These are phyloP conservation scores for Lachancea kluyveri DNA, from an alignment of 805 yeast species.

Conservation along the genomic window DNA sequence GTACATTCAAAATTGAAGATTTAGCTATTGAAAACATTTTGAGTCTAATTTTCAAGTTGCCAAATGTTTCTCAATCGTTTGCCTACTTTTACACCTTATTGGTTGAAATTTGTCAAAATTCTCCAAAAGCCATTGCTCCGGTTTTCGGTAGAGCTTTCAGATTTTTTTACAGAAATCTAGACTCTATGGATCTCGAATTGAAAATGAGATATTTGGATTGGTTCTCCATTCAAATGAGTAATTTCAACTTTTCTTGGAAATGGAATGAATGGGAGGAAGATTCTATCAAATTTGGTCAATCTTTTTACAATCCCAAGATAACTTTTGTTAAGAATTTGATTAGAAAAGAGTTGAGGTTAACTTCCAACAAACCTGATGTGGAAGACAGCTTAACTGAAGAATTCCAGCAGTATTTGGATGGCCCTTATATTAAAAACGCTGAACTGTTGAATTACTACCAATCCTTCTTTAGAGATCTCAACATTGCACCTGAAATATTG, in stretches of 20 bases:
- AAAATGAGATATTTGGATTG: conserved; percentile 73
- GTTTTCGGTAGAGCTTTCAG: conserved; percentile 90
- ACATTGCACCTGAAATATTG: conserved; percentile 26
- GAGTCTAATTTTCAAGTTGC: conserved; percentile 70
- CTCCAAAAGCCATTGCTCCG: conserved; percentile 83
- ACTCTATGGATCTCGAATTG: conserved; percentile 68
- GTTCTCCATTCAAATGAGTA: conserved; percentile 90
- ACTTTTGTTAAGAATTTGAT: conserved; percentile 73
- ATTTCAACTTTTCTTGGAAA: conserved; percentile 94
- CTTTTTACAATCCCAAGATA: conserved; percentile 61
- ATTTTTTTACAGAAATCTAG: conserved; percentile 64
- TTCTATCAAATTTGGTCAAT: conserved; percentile 38
- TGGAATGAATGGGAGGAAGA: conserved; percentile 91
- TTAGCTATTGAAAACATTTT: conserved; percentile 77
- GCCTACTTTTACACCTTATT: conserved; percentile 81
- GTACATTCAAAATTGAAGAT: conserved; percentile 91
- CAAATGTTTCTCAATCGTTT: conserved; percentile 54
- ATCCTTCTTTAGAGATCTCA: conserved; percentile 21
- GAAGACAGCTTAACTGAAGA: conserved; percentile 63
- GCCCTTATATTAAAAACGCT: conserved; percentile 33
- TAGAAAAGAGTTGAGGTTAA: conserved; percentile 74
- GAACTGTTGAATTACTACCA: conserved; percentile 35
- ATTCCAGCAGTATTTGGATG: conserved; percentile 43
- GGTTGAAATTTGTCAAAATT: conserved; percentile 79
- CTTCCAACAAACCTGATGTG: conserved; percentile 62